Evolutionary conservation across 768 basidiomycete species (phyloP), one percentile per base, ranked within the genome.

Genomic region (Mycena metata): DNA sequence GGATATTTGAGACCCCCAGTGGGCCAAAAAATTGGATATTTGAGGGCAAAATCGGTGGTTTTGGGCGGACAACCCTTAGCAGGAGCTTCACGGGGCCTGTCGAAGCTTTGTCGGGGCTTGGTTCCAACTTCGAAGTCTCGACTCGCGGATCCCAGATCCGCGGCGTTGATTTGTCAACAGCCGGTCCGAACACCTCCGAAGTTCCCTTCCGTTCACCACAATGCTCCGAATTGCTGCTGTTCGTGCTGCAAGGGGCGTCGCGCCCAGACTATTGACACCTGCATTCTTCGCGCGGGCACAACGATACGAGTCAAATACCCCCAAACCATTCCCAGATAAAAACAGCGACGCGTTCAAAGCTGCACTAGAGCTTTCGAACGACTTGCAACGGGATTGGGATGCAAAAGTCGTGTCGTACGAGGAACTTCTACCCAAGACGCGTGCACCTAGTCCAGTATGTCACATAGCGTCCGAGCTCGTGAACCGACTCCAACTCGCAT

Each of bases 341-440:
- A 66, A 61, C 15, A 39, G 47, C 5, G 51, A 74, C 26, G 76
- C 75, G 10, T 76, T 71, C 66, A 84, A 81, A 71, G 80, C 73
- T 11, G 78, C 77, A 15, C 72, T 77, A 24, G 78, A 86, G 54
- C 76, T 71, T 24, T 69, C 76, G 17, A 80, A 86, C 63, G 81
- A 83, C 69, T 74, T 82, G 66, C 89, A 89, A 74, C 82, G 86
- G 70, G 93, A 95, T 72, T 97, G 96, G 96, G 89, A 87, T 72
- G 86, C 90, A 17, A 89, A 87, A 46, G 82, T 89, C 24, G 79
- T 98, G 59, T 83, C 85, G 0, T 98, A 97, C 76, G 91, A 92
- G 39, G 88, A 95, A 69, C 80, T 99, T 36, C 92, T 97, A 74
- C 90, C 91, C 3, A 88, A 86, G 70, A 95, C 95, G 0, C 79